A percentile compares a stretch with the other conserved stretches of the same genome.
phyloP scores from a whole-genome alignment of 2,329 filamentous ascomycete genomes.

The Atkinsonella texensis region DNA sequence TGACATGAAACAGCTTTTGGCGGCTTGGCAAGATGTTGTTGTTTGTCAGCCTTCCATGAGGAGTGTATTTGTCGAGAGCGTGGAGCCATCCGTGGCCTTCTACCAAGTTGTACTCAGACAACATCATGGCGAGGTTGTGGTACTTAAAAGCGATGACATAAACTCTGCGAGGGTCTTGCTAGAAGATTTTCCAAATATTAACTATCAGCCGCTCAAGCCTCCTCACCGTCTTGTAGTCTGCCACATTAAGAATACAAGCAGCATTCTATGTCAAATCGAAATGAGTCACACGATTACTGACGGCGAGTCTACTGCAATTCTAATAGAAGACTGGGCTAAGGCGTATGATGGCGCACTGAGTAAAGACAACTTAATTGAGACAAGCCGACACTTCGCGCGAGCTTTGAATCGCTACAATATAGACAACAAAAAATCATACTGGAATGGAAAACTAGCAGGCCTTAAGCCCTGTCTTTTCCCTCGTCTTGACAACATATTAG shows the following conservation, averaged over 20 bases:
- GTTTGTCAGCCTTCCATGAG: slow-evolving; percentile 6
- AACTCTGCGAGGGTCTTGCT: background rate
- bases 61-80: slow-evolving; percentile 7
- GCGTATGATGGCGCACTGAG: slow-evolving; percentile 1
- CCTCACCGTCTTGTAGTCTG: slow-evolving; percentile 2
- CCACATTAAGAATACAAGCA: background rate
- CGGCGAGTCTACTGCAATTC: slow-evolving; percentile 16
- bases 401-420: slow-evolving; percentile 1
- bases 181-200: background rate
- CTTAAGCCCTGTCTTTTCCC: slow-evolving; percentile 8
- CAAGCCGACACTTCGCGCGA: slow-evolving; percentile 2
- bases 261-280: slow-evolving; percentile 17
- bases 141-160: background rate
- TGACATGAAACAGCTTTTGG: slow-evolving; percentile 4
- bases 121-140: background rate
- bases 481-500: background rate
- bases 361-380: background rate
- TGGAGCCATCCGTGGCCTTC: background rate
- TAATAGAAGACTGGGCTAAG: slow-evolving; percentile 6
- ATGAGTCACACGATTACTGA: slow-evolving; percentile 24
- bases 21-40: slow-evolving; percentile 9
- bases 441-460: slow-evolving; percentile 6
- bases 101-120: slow-evolving; percentile 5
- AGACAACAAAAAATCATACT: slow-evolving; percentile 5
- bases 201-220: slow-evolving; percentile 2